These are phyloP conservation scores for Apostasia shenzhenica DNA, from an alignment of 106 monocot genomes.

Conservation along the genomic window DNA sequence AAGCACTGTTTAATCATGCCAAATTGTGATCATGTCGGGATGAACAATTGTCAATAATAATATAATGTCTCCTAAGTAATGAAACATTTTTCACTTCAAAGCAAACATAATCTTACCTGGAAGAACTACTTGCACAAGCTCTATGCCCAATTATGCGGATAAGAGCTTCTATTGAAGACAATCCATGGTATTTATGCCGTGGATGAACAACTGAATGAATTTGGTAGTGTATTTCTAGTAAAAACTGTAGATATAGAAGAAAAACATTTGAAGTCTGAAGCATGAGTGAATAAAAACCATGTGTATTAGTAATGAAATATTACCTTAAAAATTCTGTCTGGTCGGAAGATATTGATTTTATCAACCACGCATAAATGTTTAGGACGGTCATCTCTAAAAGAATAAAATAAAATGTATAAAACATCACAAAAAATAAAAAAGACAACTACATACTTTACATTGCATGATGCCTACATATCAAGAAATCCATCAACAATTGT, in stretches of 20 bases:
- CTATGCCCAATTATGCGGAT: conserved; percentile 64
- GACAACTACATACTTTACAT: neutral
- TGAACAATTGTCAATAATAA: too few species aligned
- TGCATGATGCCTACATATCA: conserved; percentile 51
- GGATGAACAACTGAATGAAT: conserved; percentile 60
- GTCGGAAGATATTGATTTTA: conserved; percentile 85
- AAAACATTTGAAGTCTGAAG: neutral
- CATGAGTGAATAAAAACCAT: neutral
- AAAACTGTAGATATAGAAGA: conserved; percentile 48
- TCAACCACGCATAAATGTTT: conserved; percentile 37
- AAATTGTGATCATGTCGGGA: too few species aligned
- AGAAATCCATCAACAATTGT: conserved; percentile 90
- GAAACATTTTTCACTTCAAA: too few species aligned
- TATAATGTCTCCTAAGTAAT: too few species aligned
- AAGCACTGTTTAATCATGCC: too few species aligned
- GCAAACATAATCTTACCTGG: conserved; percentile 38
- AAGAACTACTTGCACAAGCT: conserved; percentile 62
- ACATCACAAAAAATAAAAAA: neutral
- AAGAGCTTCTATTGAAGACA: conserved; percentile 71
- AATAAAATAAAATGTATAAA: conserved; percentile 2
- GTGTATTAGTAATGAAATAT: neutral
- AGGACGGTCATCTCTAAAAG: conserved; percentile 39
- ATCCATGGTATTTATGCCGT: conserved; percentile 55
- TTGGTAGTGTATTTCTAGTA: conserved; percentile 76
- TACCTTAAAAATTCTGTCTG: conserved; percentile 94